phyloP scores from a whole-genome alignment of 148 eudicot genomes.

The Heliamphora exappendiculata region DNA sequence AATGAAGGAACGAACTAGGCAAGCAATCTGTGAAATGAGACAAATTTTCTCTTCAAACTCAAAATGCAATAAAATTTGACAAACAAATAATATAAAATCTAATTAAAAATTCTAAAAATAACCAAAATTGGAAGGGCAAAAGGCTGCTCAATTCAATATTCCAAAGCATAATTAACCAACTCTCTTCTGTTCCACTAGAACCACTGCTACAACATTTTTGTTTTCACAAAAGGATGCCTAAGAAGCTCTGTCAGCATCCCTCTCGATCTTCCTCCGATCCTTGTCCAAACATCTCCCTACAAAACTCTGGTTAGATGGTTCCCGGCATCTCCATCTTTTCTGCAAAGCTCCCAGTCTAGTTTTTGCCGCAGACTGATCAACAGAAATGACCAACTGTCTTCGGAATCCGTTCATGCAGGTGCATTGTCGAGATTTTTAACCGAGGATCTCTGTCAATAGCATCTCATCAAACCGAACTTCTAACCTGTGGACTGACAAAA shows the following conservation, averaged over 20 bases:
- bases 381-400: too few species aligned
- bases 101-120: background rate
- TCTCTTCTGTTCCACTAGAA: background rate
- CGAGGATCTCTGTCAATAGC: slow-evolving; percentile 16
- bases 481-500: slow-evolving; percentile 5
- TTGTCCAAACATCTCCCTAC: slow-evolving; percentile 24
- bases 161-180: background rate
- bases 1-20: too few species aligned
- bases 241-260: slow-evolving; percentile 25
- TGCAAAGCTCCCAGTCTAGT: slow-evolving; percentile 18
- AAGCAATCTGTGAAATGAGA: too few species aligned
- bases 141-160: background rate
- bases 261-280: slow-evolving; percentile 27
- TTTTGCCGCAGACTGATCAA: too few species aligned
- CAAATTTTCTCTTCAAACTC: background rate
- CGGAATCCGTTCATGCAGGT: too few species aligned
- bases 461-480: slow-evolving; percentile 16
- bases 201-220: background rate
- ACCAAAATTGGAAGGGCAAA: background rate
- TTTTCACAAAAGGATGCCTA: slow-evolving; percentile 21
- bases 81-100: background rate
- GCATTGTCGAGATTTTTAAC: slow-evolving; percentile 10
- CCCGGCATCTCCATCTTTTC: slow-evolving; percentile 20
- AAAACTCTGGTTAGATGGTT: slow-evolving; percentile 19
- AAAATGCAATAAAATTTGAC: background rate